These are phyloP conservation scores for Corymbia citriodora DNA, from an alignment of 441 rosid species.

Conservation along the genomic window DNA sequence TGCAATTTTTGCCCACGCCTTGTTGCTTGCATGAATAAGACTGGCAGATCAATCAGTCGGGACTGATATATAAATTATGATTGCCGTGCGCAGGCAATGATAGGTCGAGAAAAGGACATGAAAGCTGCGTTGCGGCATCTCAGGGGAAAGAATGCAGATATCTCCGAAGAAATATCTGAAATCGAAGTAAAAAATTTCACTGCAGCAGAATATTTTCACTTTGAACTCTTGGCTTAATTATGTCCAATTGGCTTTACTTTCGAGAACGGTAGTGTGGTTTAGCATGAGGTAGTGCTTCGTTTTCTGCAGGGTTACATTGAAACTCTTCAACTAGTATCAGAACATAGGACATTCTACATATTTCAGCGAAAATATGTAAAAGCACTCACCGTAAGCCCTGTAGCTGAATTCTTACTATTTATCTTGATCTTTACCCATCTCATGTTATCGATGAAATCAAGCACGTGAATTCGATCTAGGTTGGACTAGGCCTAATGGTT, in stretches of 20 bases:
- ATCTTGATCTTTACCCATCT: not conserved
- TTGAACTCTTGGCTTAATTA: not conserved
- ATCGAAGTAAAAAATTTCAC: slow-evolving; percentile 33
- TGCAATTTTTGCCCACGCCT: not conserved
- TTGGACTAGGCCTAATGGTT: slow-evolving; percentile 25
- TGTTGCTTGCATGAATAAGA: not conserved
- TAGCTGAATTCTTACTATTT: not conserved
- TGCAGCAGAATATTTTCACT: not conserved
- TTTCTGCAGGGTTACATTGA: slow-evolving; percentile 36
- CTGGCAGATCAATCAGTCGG: not conserved
- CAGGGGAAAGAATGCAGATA: slow-evolving; percentile 37
- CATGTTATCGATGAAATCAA: not conserved
- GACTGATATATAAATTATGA: not conserved
- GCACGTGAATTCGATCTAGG: not conserved
- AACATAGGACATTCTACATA: slow-evolving; percentile 26
- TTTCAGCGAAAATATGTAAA: slow-evolving; percentile 45
- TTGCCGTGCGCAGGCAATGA: slow-evolving; percentile 25
- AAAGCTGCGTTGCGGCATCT: slow-evolving; percentile 36
- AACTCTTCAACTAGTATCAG: slow-evolving; percentile 13
- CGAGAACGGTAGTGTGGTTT: not conserved
- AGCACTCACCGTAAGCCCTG: slow-evolving; percentile 29
- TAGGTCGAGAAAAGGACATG: slow-evolving; percentile 30
- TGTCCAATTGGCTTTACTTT: not conserved
- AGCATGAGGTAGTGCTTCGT: not conserved
- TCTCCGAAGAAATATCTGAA: slow-evolving; percentile 42